Percentiles rank a stretch among this genome's conserved stretches.
phyloP scores from a whole-genome alignment of 805 yeast genomes.

The Candida koratica region DNA sequence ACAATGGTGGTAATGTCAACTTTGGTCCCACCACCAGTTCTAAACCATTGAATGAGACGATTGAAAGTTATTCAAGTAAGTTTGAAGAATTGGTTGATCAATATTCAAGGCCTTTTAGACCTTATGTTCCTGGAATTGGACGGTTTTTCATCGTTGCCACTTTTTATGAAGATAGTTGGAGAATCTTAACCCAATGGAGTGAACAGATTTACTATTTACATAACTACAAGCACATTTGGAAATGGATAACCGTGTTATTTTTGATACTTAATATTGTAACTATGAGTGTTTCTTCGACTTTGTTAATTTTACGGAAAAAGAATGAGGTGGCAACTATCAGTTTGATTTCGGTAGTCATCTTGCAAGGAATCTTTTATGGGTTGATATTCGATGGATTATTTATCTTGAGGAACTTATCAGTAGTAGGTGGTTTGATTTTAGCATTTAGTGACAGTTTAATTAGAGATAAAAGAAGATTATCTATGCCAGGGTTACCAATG shows the following conservation, averaged over 20 bases:
- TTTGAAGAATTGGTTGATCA: constrained; percentile 54
- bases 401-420: constrained; percentile 81
- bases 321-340: constrained; percentile 68
- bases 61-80: constrained; percentile 50
- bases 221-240: constrained; percentile 74
- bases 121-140: constrained; percentile 83
- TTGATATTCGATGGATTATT: constrained; percentile 75
- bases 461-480: constrained; percentile 61
- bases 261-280: constrained; percentile 57
- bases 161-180: constrained; percentile 80
- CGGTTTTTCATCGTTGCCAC: constrained; percentile 90
- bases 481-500: constrained; percentile 75
- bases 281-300: constrained; percentile 71
- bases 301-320: constrained; percentile 65
- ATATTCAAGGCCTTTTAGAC: constrained; percentile 52
- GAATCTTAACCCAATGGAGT: constrained; percentile 84
- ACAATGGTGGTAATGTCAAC: constrained; percentile 13
- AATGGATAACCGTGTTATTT: constrained; percentile 71
- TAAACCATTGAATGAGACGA: constrained; percentile 30
- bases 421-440: constrained; percentile 86
- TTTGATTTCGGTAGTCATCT: constrained; percentile 63
- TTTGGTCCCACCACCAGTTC: constrained; percentile 28
- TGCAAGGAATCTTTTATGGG: constrained; percentile 88
- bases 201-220: constrained; percentile 85
- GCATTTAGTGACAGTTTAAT: constrained; percentile 85